Percentiles rank a stretch among this genome's conserved stretches.
Conservation (phyloP, 257 asterid species). For the Dorcoceras hygrometricum region DNA sequence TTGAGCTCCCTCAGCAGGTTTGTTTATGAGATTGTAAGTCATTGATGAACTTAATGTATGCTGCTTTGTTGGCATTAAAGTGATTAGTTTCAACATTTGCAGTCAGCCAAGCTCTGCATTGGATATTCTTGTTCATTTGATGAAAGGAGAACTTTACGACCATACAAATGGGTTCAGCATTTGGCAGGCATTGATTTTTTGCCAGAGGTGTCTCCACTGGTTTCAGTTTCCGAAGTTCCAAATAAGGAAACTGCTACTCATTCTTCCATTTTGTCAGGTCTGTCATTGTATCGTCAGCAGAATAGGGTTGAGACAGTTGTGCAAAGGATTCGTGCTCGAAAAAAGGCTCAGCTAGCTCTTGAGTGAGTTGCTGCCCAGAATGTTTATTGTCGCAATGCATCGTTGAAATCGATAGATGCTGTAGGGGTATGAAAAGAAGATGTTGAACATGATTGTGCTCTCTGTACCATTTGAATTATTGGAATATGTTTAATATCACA, state of each 20-base stretch:
- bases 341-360: constrained; percentile 91
- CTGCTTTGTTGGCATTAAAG: constrained; percentile 26
- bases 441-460: constrained; percentile 22
- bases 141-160: constrained; percentile 70
- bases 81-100: constrained; percentile 32
- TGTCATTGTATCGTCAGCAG: constrained; percentile 83
- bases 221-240: constrained; percentile 46
- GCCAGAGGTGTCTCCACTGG: constrained; percentile 86
- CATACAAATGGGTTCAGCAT: constrained; percentile 98
- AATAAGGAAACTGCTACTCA: constrained; percentile 51
- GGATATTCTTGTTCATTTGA: constrained; percentile 64
- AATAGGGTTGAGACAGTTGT: constrained; percentile 87
- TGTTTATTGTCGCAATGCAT: constrained; percentile 38
- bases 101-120: constrained; percentile 77
- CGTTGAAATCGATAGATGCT: constrained; percentile 24
- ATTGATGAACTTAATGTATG: constrained; percentile 24
- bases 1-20: constrained; percentile 98
- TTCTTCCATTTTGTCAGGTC: constrained; percentile 53
- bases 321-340: constrained; percentile 81
- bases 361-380: constrained; percentile 75
- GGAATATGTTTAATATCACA: constrained; percentile 9
- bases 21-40: constrained; percentile 23
- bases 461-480: constrained; percentile 20
- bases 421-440: constrained; percentile 24
- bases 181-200: constrained; percentile 93